Evolutionary conservation across 306 rosid genomes (phyloP).

Genomic region (Spatholobus suberectus): DNA sequence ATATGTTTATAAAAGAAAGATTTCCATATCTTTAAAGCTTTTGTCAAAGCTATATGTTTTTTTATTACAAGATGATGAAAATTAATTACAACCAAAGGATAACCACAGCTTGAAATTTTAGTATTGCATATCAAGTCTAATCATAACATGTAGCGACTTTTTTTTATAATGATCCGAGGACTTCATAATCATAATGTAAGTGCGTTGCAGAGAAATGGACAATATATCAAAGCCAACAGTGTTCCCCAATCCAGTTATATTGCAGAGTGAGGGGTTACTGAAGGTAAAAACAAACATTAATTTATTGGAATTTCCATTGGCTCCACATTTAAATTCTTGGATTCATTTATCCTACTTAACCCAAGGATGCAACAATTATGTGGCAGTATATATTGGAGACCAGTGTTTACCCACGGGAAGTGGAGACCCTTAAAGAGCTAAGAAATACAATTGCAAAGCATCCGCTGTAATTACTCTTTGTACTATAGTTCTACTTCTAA

Average conservation of each 20-base stretch:
- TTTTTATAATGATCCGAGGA: neutral
- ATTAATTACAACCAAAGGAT: neutral
- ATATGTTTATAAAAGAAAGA: neutral
- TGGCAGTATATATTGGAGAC: slow-evolving; percentile 53
- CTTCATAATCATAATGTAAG: neutral
- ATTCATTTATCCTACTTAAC: neutral
- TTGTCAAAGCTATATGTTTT: neutral
- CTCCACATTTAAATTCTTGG: neutral
- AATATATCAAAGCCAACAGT: neutral
- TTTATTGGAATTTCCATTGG: neutral
- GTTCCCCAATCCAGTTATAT: slow-evolving; percentile 6
- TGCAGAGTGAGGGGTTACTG: slow-evolving; percentile 34
- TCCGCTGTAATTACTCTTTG: slow-evolving; percentile 40
- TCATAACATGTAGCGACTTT: neutral
- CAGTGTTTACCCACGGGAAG: slow-evolving; percentile 47
- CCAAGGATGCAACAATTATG: neutral
- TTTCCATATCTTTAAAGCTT: neutral
- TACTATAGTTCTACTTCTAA: neutral
- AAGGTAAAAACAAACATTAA: slow-evolving; percentile 30
- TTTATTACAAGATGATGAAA: neutral
- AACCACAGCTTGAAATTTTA: neutral
- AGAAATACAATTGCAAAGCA: slow-evolving; percentile 40
- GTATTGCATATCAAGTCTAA: neutral
- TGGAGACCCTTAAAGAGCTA: slow-evolving; percentile 48
- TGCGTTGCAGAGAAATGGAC: slow-evolving; percentile 24